phyloP scores from a whole-genome alignment of 1,284 basidiomycete genomes.

The Albatrellus sp. region DNA sequence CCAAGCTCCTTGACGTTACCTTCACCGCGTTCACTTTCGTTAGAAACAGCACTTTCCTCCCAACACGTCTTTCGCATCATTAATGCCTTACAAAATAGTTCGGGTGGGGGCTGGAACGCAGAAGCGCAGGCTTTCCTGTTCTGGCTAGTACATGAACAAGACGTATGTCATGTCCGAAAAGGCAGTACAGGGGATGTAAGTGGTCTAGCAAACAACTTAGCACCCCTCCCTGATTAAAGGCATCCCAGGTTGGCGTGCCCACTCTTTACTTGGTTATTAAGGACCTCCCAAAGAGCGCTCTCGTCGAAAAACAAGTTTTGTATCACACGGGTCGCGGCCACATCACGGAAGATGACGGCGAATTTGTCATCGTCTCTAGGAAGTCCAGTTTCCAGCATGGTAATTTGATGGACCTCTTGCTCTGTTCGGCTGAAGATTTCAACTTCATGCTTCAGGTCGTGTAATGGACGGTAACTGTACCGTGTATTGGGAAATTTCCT shows the following conservation, averaged over 20 bases:
- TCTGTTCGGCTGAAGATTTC: background rate
- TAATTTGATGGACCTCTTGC: conserved; percentile 10
- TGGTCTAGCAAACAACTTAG: background rate
- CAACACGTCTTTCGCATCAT: conserved; percentile 75
- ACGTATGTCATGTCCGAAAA: conserved; percentile 29
- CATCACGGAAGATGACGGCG: conserved; percentile 35
- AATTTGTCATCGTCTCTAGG: conserved; percentile 20
- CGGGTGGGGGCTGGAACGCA: conserved; percentile 51
- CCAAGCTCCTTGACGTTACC: conserved; percentile 68
- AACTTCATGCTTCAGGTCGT: conserved; percentile 11
- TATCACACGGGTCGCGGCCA: conserved; percentile 49
- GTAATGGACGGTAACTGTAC: conserved; percentile 11
- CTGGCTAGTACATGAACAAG: conserved; percentile 39
- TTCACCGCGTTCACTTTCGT: conserved; percentile 36
- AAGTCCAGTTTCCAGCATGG: conserved; percentile 29
- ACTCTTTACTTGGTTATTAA: conserved; percentile 59
- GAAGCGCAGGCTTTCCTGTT: conserved; percentile 50
- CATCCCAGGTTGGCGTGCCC: conserved; percentile 20
- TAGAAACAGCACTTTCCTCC: conserved; percentile 63
- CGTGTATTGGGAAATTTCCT: conserved; percentile 35
- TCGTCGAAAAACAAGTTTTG: conserved; percentile 61
- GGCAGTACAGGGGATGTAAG: conserved; percentile 20
- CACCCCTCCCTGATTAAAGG: background rate
- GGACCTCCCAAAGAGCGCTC: conserved; percentile 66
- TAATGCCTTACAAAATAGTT: conserved; percentile 39